A percentile compares a stretch with the other conserved stretches of the same genome.
These are phyloP conservation scores for Grosmannia huntii DNA, from an alignment of 2,329 filamentous ascomycete species.

Conservation along the genomic window DNA sequence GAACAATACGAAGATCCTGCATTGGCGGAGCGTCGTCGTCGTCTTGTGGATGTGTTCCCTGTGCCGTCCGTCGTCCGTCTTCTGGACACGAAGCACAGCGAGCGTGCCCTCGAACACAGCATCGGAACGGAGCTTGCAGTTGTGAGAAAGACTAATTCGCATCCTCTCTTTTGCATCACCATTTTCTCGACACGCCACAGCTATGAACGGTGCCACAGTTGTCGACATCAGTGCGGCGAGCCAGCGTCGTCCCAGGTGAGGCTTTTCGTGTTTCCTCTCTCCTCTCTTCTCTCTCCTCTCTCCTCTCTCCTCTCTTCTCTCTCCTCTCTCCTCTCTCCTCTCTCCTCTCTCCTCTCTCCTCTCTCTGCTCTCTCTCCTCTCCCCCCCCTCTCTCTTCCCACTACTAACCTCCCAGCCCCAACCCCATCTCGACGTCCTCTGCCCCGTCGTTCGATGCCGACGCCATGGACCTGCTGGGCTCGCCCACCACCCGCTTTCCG, in stretches of 20 bases:
- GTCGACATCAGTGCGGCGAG: not conserved
- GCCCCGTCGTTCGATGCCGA: not conserved
- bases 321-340: too few species aligned
- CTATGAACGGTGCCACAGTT: not conserved
- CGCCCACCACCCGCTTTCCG: slow-evolving; percentile 13
- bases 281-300: not conserved
- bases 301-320: not conserved
- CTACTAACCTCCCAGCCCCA: not conserved
- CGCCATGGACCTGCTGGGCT: not conserved
- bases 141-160: not conserved
- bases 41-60: too few species aligned
- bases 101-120: too few species aligned
- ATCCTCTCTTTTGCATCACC: not conserved
- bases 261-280: not conserved
- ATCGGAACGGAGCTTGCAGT: too few species aligned
- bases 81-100: too few species aligned
- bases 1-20: not conserved
- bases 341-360: not conserved
- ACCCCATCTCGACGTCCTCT: not conserved
- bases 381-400: not conserved
- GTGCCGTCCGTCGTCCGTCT: too few species aligned
- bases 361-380: not conserved
- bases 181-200: not conserved
- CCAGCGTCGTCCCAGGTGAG: not conserved
- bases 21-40: too few species aligned